Evolutionary conservation across 805 yeast species (phyloP).

Genomic region (Zygosaccharomyces rouxii): DNA sequence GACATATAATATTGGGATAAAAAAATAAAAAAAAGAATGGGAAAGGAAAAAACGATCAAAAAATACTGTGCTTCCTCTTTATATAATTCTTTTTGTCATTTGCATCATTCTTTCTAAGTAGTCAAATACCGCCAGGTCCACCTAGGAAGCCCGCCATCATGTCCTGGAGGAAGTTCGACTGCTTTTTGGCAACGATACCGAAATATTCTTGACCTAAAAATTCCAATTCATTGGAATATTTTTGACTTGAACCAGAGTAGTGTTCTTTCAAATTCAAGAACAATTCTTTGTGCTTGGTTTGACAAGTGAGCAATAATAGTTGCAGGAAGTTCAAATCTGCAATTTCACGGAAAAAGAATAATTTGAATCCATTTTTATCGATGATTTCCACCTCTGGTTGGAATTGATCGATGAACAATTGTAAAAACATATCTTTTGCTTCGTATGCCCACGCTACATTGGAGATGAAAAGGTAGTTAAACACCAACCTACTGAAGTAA

Average conservation of each 20-base stretch:
- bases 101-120: neutral
- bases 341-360: constrained; percentile 38
- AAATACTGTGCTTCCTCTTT: neutral
- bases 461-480: constrained; percentile 67
- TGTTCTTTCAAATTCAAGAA: constrained; percentile 50
- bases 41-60: neutral
- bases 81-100: neutral
- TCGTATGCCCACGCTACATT: constrained; percentile 57
- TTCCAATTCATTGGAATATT: constrained; percentile 42
- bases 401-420: constrained; percentile 27
- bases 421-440: constrained; percentile 38
- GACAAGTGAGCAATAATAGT: constrained; percentile 56
- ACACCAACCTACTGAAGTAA: constrained; percentile 53
- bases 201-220: constrained; percentile 61
- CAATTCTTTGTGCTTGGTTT: constrained; percentile 47
- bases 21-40: neutral
- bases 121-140: constrained; percentile 26
- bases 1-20: constrained; percentile 7
- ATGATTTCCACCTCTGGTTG: constrained; percentile 23
- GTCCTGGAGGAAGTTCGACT: constrained; percentile 56
- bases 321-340: constrained; percentile 66
- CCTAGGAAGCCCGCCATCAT: constrained; percentile 71
- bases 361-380: constrained; percentile 33
- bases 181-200: constrained; percentile 50
- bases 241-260: constrained; percentile 37